Percentiles rank a stretch among this genome's conserved stretches.
Conservation (phyloP, 2,329 filamentous ascomycete species). For the Colletotrichum kahawae region DNA sequence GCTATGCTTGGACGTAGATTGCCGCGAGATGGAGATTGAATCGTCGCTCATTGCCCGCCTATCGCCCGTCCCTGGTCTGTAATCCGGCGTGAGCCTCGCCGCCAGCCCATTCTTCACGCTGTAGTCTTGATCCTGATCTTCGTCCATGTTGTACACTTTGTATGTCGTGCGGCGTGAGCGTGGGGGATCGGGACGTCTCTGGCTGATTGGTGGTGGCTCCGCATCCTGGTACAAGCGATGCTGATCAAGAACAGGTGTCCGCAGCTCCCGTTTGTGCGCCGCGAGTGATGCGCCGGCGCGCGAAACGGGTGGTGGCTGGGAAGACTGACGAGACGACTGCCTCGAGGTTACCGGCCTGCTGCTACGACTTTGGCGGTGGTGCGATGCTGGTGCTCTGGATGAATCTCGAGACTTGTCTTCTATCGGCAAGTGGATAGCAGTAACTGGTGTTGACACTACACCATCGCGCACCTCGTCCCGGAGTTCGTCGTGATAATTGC, state of each 20-base stretch:
- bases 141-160: background rate
- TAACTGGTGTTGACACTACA: background rate
- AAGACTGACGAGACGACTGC: background rate
- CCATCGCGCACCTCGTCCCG: background rate
- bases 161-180: background rate
- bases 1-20: constrained; percentile 16
- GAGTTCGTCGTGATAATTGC: background rate
- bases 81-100: background rate
- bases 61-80: background rate
- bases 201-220: constrained; percentile 6
- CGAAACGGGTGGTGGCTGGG: background rate
- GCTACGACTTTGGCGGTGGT: background rate
- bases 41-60: constrained; percentile 3
- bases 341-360: background rate
- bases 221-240: constrained; percentile 9
- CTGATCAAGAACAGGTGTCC: constrained; percentile 11
- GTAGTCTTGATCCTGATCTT: background rate
- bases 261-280: background rate
- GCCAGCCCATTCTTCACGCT: background rate
- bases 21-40: background rate
- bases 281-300: background rate
- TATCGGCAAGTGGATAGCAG: background rate
- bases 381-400: background rate
- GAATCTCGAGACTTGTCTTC: background rate
- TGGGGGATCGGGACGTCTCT: background rate